Conservation (phyloP, 768 basidiomycete species). For the Suillus lakei region DNA sequence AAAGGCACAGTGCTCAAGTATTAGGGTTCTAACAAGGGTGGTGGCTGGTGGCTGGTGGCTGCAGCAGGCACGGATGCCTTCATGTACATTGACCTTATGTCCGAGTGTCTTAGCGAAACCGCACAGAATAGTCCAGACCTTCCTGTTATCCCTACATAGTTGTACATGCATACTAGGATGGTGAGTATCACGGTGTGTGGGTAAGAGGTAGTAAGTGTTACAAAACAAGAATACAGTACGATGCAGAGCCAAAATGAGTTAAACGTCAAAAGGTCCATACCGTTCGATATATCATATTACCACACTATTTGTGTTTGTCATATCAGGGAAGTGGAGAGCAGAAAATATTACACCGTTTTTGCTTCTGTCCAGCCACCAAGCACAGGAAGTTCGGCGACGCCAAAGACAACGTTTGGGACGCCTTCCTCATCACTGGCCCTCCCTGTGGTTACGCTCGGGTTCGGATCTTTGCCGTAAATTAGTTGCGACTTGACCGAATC, state of each 20-base stretch:
- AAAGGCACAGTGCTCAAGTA: not conserved
- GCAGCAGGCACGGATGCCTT: not conserved
- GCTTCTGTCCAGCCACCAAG: not conserved
- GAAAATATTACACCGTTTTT: not conserved
- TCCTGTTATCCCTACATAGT: not conserved
- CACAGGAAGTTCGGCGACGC: slow-evolving; percentile 43
- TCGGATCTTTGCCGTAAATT: slow-evolving; percentile 10
- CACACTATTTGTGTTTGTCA: not conserved
- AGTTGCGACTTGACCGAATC: slow-evolving; percentile 26
- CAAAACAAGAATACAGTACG: slow-evolving; percentile 1
- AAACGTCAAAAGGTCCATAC: not conserved
- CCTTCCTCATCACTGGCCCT: slow-evolving; percentile 35
- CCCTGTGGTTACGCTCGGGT: slow-evolving; percentile 19
- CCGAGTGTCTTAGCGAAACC: not conserved
- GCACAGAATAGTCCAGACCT: not conserved
- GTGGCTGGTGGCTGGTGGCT: too few species aligned
- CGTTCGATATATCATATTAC: not conserved
- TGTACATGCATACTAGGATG: not conserved
- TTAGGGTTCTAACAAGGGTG: slow-evolving; percentile 1
- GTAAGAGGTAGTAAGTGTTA: slow-evolving; percentile 2
- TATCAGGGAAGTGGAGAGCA: not conserved
- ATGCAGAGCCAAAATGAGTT: not conserved
- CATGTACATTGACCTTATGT: not conserved
- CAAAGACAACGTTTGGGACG: slow-evolving; percentile 56
- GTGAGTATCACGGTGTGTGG: not conserved